Conservation (phyloP, 202 grass and related monocot species). For the Panicum virgatum region DNA sequence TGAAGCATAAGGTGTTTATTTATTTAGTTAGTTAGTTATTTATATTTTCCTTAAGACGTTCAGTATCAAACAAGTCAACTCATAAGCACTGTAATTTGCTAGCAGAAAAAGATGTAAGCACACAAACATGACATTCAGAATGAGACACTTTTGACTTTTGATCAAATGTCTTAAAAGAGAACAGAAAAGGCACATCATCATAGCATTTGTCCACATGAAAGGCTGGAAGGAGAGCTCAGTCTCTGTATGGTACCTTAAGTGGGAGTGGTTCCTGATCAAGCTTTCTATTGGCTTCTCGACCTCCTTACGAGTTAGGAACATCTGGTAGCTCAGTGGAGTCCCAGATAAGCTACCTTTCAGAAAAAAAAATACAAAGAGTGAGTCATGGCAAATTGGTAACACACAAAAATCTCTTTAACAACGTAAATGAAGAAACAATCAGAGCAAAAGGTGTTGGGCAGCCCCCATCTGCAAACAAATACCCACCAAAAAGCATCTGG, state of each 20-base stretch:
- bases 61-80: background rate
- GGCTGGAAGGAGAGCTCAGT: background rate
- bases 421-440: background rate
- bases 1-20: background rate
- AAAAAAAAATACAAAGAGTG: conserved; percentile 41
- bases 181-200: background rate
- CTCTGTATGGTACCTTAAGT: conserved; percentile 18
- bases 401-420: background rate
- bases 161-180: background rate
- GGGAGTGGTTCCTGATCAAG: conserved; percentile 10
- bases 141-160: background rate
- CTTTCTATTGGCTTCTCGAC: background rate
- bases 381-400: background rate
- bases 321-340: conserved; percentile 15
- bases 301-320: conserved; percentile 33
- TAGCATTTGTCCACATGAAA: background rate
- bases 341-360: background rate
- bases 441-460: background rate
- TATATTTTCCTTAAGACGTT: conserved; percentile 3
- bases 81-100: background rate
- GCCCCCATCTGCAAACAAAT: conserved; percentile 9
- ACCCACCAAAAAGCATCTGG: background rate
- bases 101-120: background rate
- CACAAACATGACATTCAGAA: background rate
- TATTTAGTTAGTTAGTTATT: background rate